phyloP scores from a whole-genome alignment of 2,329 filamentous ascomycete genomes.

The Ophiobolus disseminans region DNA sequence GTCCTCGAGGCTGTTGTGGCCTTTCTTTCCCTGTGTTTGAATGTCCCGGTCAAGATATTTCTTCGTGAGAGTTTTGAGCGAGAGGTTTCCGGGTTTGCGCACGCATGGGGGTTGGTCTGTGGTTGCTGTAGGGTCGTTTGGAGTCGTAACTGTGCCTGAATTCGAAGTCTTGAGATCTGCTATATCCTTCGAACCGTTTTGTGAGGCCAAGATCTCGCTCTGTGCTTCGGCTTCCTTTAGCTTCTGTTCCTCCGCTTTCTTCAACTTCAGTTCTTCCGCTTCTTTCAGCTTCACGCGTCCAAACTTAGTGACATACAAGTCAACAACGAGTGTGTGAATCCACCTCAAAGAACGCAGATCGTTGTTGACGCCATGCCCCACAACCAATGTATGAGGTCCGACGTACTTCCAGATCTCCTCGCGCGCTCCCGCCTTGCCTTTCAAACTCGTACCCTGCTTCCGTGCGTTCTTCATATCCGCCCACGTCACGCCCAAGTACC shows the following conservation, averaged over 20 bases:
- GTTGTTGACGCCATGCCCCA: conserved; percentile 55
- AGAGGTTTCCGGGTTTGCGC: conserved; percentile 11
- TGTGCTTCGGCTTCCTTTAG: conserved; percentile 8
- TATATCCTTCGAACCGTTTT: conserved; percentile 6
- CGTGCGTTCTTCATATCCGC: conserved; percentile 50
- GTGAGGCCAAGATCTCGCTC: not conserved
- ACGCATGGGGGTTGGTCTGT: not conserved
- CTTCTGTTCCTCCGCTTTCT: not conserved
- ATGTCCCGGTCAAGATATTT: conserved; percentile 86
- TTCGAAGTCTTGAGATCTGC: not conserved
- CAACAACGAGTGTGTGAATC: conserved; percentile 56
- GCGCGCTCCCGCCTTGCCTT: conserved; percentile 54
- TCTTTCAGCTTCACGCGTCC: conserved; percentile 8
- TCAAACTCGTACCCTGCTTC: conserved; percentile 43
- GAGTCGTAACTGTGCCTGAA: not conserved
- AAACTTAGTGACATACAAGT: conserved; percentile 49
- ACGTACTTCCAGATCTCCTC: conserved; percentile 55
- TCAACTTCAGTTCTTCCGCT: not conserved
- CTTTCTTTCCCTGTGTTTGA: conserved; percentile 71
- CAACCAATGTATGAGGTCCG: conserved; percentile 56
- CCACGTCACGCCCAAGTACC: conserved; percentile 58
- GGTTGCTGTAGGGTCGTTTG: not conserved
- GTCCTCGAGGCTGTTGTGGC: conserved; percentile 91
- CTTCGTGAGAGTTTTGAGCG: conserved; percentile 79
- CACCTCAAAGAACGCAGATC: conserved; percentile 58